Conservation (phyloP, 495 filamentous ascomycete genomes). For the Cercophora newfieldiana region DNA sequence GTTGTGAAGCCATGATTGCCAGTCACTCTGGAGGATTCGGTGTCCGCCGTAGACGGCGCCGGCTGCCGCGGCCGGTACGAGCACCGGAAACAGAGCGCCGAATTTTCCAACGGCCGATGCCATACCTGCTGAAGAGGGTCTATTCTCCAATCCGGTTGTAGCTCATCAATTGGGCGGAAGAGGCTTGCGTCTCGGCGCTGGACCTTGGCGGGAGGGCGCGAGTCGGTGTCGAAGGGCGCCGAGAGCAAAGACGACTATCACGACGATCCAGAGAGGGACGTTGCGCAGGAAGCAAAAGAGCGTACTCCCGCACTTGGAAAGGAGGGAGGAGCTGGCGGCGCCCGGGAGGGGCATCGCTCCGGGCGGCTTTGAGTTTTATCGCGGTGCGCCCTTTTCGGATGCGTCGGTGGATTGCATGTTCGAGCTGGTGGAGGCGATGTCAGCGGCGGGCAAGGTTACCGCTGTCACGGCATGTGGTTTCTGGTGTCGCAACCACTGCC, state of each 20-base stretch:
- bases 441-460: neutral
- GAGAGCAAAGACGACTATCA: slow-evolving; percentile 33
- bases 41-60: slow-evolving; percentile 44
- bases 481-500: neutral
- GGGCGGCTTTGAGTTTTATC: neutral
- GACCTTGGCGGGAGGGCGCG: neutral
- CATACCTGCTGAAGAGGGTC: slow-evolving; percentile 38
- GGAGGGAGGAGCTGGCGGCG: slow-evolving; percentile 17
- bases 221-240: slow-evolving; percentile 30
- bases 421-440: neutral
- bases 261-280: slow-evolving; percentile 43
- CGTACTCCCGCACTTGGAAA: slow-evolving; percentile 39
- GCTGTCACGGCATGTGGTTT: neutral
- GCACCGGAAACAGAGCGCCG: slow-evolving; percentile 39
- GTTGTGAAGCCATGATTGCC: slow-evolving; percentile 31
- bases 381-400: slow-evolving; percentile 1
- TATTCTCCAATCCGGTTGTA: neutral
- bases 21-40: slow-evolving; percentile 38
- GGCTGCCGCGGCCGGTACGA: slow-evolving; percentile 37
- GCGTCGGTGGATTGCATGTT: neutral
- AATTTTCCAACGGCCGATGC: slow-evolving; percentile 41
- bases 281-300: slow-evolving; percentile 42
- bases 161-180: neutral
- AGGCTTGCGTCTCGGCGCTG: neutral
- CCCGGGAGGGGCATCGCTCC: slow-evolving; percentile 20